Evolutionary conservation across 306 rosid genomes (phyloP), one percentile per base, ranked within the genome.

Genomic region (Albizia julibrissin): DNA sequence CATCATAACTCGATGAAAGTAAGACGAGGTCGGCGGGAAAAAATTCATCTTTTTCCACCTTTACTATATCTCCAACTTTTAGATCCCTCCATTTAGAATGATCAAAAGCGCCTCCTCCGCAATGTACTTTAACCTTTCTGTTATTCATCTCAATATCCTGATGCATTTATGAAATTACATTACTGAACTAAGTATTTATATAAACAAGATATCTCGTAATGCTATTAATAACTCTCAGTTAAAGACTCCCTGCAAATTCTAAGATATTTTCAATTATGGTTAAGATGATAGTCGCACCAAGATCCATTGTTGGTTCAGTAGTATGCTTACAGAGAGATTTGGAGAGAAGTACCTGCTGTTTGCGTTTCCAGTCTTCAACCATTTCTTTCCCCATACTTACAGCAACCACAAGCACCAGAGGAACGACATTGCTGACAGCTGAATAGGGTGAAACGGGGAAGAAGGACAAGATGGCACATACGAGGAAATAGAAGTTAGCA

Each of bases 81-180:
- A 95, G 88, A 70, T 93, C 89, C 83, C 50, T 89, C 99, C 99
- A 95, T 84, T 91, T 91, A 10, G 89, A 77, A 44, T 79, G 24
- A 6, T 80, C 88, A 75, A 93, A 95, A 78, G 15, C 37, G 3
- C 95, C 99, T 39, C 81, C 92, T 46, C 91, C 89, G 5, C 13
- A 4, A 73, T 93, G 94, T 64, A 90, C 89, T 74, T 88, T 89
- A 73, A 91, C 91, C 76, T 82, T 87, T 81, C 99, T 88, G 81
- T 95, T 95, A 86, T 95, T 95, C 91, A 91, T 80, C 81, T 95
- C 99, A 67, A 93, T 89, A 82, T 93, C 99, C 99, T 93, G 88
- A 54, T 76, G 66, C 72, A 43, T 88, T 29, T 42, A 76, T 19
- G 37, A 80, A 37, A 81, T 78, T 50, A 69, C 19, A 81, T 87